phyloP scores from a whole-genome alignment of 192 early-diverging fungal species.

The Coemansia sp. region DNA sequence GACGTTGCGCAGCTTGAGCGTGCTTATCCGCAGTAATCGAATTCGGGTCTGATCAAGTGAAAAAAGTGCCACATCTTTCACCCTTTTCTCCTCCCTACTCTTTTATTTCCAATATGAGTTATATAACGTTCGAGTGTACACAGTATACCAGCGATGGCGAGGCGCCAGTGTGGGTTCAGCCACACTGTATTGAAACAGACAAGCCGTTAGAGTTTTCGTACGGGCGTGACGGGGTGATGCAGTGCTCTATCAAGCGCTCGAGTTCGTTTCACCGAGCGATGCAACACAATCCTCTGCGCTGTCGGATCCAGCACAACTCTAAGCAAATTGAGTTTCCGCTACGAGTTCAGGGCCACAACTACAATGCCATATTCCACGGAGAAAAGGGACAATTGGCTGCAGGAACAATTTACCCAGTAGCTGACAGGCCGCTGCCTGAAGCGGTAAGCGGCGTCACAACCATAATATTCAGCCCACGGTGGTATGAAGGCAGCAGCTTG shows the following conservation, averaged over 20 bases:
- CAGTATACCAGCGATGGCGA: not conserved
- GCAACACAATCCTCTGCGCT: slow-evolving; percentile 22
- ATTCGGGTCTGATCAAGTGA: slow-evolving; percentile 19
- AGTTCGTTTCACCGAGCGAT: slow-evolving; percentile 28
- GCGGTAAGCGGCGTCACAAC: slow-evolving; percentile 42
- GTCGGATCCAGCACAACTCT: slow-evolving; percentile 26
- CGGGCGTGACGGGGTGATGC: slow-evolving; percentile 29
- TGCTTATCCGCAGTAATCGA: slow-evolving; percentile 31
- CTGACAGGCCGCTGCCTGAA: slow-evolving; percentile 36
- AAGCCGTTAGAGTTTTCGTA: slow-evolving; percentile 30
- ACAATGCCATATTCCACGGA: slow-evolving; percentile 43
- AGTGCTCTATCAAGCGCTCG: slow-evolving; percentile 38
- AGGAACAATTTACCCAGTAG: slow-evolving; percentile 38
- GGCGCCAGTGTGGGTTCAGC: slow-evolving; percentile 18
- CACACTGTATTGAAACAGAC: slow-evolving; percentile 36
- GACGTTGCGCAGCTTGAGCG: slow-evolving; percentile 39
- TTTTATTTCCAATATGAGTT: not conserved
- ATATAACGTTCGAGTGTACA: not conserved
- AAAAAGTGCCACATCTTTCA: slow-evolving; percentile 4
- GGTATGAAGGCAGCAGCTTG: slow-evolving; percentile 43
- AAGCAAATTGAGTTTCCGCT: slow-evolving; percentile 24
- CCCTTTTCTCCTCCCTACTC: not conserved
- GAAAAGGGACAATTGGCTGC: slow-evolving; percentile 26
- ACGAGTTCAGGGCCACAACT: slow-evolving; percentile 21
- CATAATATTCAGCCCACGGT: slow-evolving; percentile 39